Evolutionary conservation across 257 asterid species (phyloP).

Genomic region (Salvia rosmarinus): DNA sequence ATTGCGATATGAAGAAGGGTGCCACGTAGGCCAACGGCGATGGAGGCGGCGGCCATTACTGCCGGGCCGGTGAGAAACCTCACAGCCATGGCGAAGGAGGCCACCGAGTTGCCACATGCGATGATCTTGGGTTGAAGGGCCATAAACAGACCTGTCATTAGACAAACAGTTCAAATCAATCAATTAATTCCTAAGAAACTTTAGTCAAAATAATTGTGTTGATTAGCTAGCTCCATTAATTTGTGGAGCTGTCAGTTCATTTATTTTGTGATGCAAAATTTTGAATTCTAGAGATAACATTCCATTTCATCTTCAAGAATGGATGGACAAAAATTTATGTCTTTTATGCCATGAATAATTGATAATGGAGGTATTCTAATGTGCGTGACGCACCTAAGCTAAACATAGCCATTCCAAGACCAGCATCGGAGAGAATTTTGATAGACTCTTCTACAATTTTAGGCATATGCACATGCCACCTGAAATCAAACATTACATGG

Average conservation of each 20-base stretch:
- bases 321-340: slow-evolving; percentile 38
- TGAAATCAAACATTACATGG: slow-evolving; percentile 34
- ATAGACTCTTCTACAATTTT: slow-evolving; percentile 63
- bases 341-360: neutral
- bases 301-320: slow-evolving; percentile 28
- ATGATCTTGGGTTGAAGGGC: slow-evolving; percentile 96
- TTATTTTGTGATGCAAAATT: slow-evolving; percentile 9
- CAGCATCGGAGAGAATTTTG: slow-evolving; percentile 86
- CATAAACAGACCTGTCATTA: slow-evolving; percentile 83
- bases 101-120: slow-evolving; percentile 97
- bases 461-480: slow-evolving; percentile 96
- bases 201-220: no score
- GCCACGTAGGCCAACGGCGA: slow-evolving; percentile 93
- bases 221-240: neutral
- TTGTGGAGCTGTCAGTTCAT: slow-evolving; percentile 35
- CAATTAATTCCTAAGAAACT: neutral
- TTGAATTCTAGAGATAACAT: slow-evolving; percentile 11
- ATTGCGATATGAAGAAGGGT: slow-evolving; percentile 89
- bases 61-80: slow-evolving; percentile 98
- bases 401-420: slow-evolving; percentile 99
- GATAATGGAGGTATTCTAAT: neutral
- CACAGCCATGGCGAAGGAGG: slow-evolving; percentile 92
- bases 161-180: neutral
- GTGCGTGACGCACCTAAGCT: slow-evolving; percentile 67
- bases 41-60: slow-evolving; percentile 96